Conservation (phyloP, 2,329 filamentous ascomycete species). For the Gnomoniopsis sp. region DNA sequence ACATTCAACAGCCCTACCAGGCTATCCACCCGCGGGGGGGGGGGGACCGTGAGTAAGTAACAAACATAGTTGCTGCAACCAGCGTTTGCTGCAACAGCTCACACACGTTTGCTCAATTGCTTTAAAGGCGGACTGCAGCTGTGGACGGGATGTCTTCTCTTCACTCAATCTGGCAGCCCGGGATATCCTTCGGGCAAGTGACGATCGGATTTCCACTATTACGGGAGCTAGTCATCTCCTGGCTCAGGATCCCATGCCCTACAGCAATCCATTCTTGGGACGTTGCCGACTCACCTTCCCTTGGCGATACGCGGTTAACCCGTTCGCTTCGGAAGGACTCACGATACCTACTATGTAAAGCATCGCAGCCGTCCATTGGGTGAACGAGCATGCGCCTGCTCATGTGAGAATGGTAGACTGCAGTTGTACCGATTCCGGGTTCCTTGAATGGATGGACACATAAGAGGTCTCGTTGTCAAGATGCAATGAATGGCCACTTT, state of each 20-base stretch:
- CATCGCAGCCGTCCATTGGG: background rate
- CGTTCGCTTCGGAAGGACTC: background rate
- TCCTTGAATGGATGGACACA: background rate
- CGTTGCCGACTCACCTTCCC: background rate
- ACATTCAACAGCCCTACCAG: background rate
- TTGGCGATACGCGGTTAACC: background rate
- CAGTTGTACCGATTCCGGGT: background rate
- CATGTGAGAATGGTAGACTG: too few relatives aligned
- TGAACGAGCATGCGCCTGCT: background rate
- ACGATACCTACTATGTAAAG: too few relatives aligned
- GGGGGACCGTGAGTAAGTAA: background rate
- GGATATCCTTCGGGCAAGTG: background rate
- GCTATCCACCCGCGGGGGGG: too few relatives aligned
- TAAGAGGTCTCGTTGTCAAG: background rate
- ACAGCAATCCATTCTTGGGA: too few relatives aligned
- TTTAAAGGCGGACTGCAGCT: background rate
- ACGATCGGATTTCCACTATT: background rate
- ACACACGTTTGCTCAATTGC: background rate
- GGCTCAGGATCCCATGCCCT: conserved; percentile 4
- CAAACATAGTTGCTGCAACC: background rate
- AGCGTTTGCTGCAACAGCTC: background rate
- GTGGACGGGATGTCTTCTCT: background rate
- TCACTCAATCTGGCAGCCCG: background rate
- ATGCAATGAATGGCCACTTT: background rate
- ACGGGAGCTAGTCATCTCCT: background rate